Conservation (phyloP, 192 early-diverging fungal species). For the Entomortierella chlamydospora region DNA sequence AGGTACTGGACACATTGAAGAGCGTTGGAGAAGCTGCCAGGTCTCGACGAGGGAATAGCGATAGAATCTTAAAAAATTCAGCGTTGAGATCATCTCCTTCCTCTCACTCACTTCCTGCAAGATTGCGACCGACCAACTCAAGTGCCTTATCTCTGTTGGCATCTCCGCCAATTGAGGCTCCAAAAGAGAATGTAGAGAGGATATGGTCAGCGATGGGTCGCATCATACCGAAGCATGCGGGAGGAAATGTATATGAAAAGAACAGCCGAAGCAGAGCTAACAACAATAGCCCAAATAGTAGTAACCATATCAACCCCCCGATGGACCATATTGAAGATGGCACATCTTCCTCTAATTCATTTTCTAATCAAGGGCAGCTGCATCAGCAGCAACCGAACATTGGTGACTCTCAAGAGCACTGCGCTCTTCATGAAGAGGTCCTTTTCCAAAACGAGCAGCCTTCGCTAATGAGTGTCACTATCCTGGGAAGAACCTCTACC, state of each 20-base stretch:
- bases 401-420: neutral
- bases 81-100: neutral
- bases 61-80: neutral
- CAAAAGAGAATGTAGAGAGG: slow-evolving; percentile 12
- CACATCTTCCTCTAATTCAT: no score
- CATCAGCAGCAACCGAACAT: neutral
- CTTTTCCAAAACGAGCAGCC: neutral
- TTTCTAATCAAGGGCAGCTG: neutral
- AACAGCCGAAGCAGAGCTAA: neutral
- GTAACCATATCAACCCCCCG: neutral
- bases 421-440: neutral
- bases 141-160: neutral
- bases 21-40: slow-evolving; percentile 34
- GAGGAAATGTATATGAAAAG: neutral
- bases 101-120: slow-evolving; percentile 10
- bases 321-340: no score
- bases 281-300: neutral
- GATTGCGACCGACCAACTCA: slow-evolving; percentile 11
- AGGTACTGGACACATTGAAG: slow-evolving; percentile 15
- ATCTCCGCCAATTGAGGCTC: neutral
- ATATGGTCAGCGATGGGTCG: slow-evolving; percentile 23
- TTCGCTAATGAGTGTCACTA: neutral
- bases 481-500: neutral
- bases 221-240: neutral
- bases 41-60: slow-evolving; percentile 20